Evolutionary conservation across 768 basidiomycete species (phyloP).

Genomic region (Gloeopeniophorella convolvens): DNA sequence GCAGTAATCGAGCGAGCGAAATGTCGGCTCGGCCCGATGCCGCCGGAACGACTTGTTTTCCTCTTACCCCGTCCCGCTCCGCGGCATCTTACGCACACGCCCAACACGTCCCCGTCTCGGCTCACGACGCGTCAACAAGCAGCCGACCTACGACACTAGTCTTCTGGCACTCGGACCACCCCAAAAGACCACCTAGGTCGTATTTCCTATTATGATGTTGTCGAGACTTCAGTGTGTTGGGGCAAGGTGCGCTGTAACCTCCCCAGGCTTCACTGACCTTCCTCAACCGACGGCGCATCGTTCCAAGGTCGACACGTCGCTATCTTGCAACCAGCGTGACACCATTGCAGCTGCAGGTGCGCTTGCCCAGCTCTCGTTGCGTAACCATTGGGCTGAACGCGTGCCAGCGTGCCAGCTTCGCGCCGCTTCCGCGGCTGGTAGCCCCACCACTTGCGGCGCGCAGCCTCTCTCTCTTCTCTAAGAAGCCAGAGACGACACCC

Average conservation of each 20-base stretch:
- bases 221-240: slow-evolving; percentile 13
- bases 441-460: background rate
- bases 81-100: no score
- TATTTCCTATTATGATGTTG: slow-evolving; percentile 1
- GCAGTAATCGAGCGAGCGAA: no score
- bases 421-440: background rate
- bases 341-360: slow-evolving; percentile 4
- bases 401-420: slow-evolving; percentile 5
- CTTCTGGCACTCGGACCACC: background rate
- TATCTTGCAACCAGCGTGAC: background rate
- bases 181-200: slow-evolving; percentile 3
- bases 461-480: slow-evolving; percentile 15
- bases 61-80: no score
- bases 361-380: background rate
- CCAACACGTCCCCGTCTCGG: no score
- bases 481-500: background rate
- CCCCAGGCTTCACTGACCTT: no score
- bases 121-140: no score
- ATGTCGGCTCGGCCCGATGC: no score
- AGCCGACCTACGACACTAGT: background rate
- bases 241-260: slow-evolving; percentile 4
- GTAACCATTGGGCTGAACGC: background rate
- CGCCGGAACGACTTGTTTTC: no score
- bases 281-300: background rate
- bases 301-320: slow-evolving; percentile 4